phyloP scores from a whole-genome alignment of 2,329 filamentous ascomycete genomes.

The Colletotrichum tabaci region DNA sequence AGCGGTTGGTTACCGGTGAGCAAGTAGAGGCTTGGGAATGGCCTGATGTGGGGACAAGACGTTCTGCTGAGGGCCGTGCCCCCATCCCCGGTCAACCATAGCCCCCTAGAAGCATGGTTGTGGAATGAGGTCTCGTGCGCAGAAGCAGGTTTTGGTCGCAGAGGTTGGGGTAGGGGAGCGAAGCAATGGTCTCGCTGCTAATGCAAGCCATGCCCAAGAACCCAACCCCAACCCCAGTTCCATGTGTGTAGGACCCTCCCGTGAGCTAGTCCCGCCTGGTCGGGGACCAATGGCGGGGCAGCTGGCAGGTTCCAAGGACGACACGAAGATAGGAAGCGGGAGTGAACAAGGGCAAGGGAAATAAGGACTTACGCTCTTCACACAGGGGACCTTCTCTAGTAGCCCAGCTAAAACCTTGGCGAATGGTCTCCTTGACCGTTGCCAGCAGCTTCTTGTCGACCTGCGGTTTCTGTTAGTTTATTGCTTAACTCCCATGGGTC shows the following conservation, averaged over 20 bases:
- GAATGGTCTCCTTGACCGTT: conserved; percentile 90
- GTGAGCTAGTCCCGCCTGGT: conserved; percentile 24
- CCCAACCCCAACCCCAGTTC: conserved; percentile 30
- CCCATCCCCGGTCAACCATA: conserved; percentile 37
- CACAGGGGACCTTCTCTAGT: conserved; percentile 95
- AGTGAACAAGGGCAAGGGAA: conserved; percentile 41
- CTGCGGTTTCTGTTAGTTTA: conserved; percentile 54
- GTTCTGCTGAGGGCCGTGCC: conserved; percentile 29
- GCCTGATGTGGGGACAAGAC: conserved; percentile 31
- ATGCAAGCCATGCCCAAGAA: conserved; percentile 37
- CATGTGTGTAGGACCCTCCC: conserved; percentile 33
- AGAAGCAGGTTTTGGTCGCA: conserved; percentile 35
- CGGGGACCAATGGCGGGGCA: conserved; percentile 25
- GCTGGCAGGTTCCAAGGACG: conserved; percentile 21
- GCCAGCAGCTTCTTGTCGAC: conserved; percentile 93
- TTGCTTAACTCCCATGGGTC: not conserved
- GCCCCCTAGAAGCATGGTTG: conserved; percentile 27
- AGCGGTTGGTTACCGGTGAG: conserved; percentile 44
- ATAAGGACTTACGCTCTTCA: conserved; percentile 85
- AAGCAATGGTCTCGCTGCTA: conserved; percentile 24
- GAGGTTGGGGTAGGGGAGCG: conserved; percentile 21
- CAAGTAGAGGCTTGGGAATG: conserved; percentile 21
- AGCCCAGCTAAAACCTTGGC: conserved; percentile 97
- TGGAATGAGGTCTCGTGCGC: conserved; percentile 29
- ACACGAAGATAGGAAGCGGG: conserved; percentile 24